These are phyloP conservation scores for Cladosporium oxysporum DNA, from an alignment of 2,329 filamentous ascomycete genomes.

Conservation along the genomic window DNA sequence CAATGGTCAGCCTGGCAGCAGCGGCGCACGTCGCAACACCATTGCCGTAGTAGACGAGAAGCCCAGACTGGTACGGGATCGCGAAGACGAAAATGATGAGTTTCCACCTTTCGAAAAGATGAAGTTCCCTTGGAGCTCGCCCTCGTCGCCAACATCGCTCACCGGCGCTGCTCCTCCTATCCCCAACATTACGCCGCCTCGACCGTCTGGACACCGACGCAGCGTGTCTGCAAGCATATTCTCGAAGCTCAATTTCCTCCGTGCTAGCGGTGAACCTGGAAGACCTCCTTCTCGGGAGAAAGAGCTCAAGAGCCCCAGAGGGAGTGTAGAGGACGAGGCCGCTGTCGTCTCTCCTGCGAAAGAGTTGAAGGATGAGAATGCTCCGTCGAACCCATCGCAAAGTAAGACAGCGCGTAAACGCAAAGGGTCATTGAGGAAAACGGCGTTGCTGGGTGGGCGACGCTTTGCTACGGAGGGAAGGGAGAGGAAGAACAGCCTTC, in stretches of 20 bases:
- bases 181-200: conserved; percentile 19
- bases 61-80: neutral
- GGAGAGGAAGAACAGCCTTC: conserved; percentile 47
- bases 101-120: conserved; percentile 25
- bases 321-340: conserved; percentile 27
- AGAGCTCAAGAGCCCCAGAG: conserved; percentile 31
- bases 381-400: neutral
- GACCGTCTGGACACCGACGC: conserved; percentile 47
- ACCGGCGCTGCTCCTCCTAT: conserved; percentile 14
- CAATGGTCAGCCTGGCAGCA: conserved; percentile 9
- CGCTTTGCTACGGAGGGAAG: conserved; percentile 58
- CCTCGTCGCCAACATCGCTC: conserved; percentile 25
- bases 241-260: conserved; percentile 69
- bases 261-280: conserved; percentile 45
- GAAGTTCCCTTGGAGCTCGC: conserved; percentile 32
- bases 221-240: conserved; percentile 66
- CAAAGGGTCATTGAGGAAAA: conserved; percentile 84
- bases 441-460: conserved; percentile 76
- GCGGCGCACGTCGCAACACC: conserved; percentile 18
- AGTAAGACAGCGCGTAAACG: conserved; percentile 63
- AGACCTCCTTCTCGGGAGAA: conserved; percentile 34
- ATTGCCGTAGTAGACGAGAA: conserved; percentile 16
- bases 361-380: conserved; percentile 11
- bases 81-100: conserved; percentile 19
- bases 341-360: conserved; percentile 7